phyloP scores from a whole-genome alignment of 805 yeast species.

The Lipomyces anomalus region DNA sequence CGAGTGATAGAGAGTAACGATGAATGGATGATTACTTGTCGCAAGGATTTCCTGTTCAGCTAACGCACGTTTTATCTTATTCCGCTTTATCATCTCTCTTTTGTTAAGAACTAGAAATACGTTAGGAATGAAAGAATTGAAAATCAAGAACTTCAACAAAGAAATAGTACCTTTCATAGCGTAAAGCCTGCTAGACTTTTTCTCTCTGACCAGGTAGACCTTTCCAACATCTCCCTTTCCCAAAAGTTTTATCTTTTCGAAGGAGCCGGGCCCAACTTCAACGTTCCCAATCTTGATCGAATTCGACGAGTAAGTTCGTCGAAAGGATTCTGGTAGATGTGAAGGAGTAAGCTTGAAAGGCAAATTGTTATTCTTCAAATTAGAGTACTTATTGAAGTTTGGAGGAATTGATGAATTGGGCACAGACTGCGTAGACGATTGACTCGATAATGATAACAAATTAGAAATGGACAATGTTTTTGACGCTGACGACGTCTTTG shows the following conservation, averaged over 20 bases:
- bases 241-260: constrained; percentile 80
- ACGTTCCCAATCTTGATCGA: constrained; percentile 69
- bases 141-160: not conserved
- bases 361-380: not conserved
- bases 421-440: not conserved
- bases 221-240: constrained; percentile 99
- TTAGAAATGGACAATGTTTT: not conserved
- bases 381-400: not conserved
- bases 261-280: constrained; percentile 79
- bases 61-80: constrained; percentile 87
- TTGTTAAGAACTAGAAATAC: constrained; percentile 81
- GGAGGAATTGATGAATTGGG: not conserved
- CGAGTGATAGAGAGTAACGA: constrained; percentile 91
- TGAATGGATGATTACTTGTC: constrained; percentile 93
- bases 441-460: not conserved
- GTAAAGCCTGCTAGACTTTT: constrained; percentile 62
- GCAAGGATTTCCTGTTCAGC: constrained; percentile 97
- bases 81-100: constrained; percentile 89
- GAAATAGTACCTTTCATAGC: constrained; percentile 66
- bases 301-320: constrained; percentile 63
- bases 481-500: not conserved
- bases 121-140: not conserved
- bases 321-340: constrained; percentile 9
- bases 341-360: constrained; percentile 6
- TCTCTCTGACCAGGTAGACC: constrained; percentile 86